phyloP scores from a whole-genome alignment of 2,329 filamentous ascomycete species.

The Botrytis elliptica region DNA sequence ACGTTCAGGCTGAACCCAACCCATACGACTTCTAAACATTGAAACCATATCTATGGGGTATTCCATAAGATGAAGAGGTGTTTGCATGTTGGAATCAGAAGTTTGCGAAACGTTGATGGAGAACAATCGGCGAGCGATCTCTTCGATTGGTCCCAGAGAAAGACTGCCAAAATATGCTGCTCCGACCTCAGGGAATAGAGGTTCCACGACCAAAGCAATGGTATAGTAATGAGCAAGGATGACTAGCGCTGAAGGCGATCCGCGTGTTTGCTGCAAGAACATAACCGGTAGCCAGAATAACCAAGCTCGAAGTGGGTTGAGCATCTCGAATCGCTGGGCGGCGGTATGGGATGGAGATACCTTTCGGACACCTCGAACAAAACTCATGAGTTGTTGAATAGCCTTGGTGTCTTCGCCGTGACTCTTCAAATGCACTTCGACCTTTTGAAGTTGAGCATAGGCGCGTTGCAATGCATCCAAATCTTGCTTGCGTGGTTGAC shows the following conservation, averaged over 20 bases:
- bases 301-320: constrained; percentile 87
- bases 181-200: constrained; percentile 87
- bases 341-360: constrained; percentile 68
- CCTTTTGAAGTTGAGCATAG: constrained; percentile 64
- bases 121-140: constrained; percentile 75
- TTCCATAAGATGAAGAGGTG: constrained; percentile 67
- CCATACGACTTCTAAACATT: constrained; percentile 68
- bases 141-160: constrained; percentile 77
- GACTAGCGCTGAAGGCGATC: constrained; percentile 74
- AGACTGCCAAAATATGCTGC: constrained; percentile 84
- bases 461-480: constrained; percentile 65
- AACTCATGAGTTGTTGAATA: constrained; percentile 67
- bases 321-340: constrained; percentile 83
- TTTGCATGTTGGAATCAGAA: constrained; percentile 57
- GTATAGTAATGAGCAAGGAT: constrained; percentile 86
- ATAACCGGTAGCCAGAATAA: constrained; percentile 92
- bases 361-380: constrained; percentile 70
- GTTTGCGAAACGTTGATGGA: constrained; percentile 62
- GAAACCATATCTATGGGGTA: constrained; percentile 68
- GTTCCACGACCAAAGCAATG: constrained; percentile 81
- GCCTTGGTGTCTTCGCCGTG: constrained; percentile 68
- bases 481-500: constrained; percentile 67
- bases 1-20: constrained; percentile 60
- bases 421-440: constrained; percentile 67
- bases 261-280: constrained; percentile 73